phyloP scores from a whole-genome alignment of 2,329 filamentous ascomycete genomes.

The Curvularia sp. region DNA sequence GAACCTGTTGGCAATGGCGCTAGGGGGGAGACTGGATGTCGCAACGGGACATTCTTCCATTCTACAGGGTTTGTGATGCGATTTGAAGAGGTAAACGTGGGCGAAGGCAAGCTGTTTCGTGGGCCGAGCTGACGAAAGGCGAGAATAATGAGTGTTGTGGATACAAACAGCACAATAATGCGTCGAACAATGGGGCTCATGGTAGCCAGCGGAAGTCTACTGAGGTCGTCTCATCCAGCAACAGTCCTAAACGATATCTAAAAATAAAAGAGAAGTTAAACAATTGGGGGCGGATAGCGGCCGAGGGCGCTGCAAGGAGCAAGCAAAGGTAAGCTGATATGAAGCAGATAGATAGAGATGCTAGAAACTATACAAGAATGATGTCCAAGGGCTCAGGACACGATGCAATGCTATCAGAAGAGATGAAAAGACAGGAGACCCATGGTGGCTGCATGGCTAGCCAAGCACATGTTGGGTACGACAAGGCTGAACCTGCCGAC shows the following conservation, averaged over 20 bases:
- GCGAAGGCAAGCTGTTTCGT: slow-evolving; percentile 27
- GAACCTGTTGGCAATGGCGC: slow-evolving; percentile 43
- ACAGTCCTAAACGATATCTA: slow-evolving; percentile 5
- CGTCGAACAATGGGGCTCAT: slow-evolving; percentile 45
- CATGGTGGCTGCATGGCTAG: slow-evolving; percentile 14
- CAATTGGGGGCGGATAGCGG: neutral
- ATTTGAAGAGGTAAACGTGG: slow-evolving; percentile 35
- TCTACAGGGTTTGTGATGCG: slow-evolving; percentile 39
- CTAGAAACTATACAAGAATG: neutral
- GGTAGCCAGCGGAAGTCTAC: slow-evolving; percentile 12
- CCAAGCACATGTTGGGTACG: slow-evolving; percentile 1
- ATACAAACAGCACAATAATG: slow-evolving; percentile 38
- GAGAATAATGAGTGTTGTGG: slow-evolving; percentile 38
- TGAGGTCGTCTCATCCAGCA: slow-evolving; percentile 3
- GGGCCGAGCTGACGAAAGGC: slow-evolving; percentile 41
- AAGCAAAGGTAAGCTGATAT: neutral
- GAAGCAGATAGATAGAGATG: neutral
- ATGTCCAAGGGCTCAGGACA: neutral
- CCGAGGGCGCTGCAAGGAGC: slow-evolving; percentile 4
- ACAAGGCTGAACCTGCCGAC: slow-evolving; percentile 13
- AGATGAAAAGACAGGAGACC: slow-evolving; percentile 7
- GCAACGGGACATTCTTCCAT: slow-evolving; percentile 46
- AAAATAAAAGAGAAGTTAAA: neutral
- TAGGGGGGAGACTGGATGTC: slow-evolving; percentile 43
- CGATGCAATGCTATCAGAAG: slow-evolving; percentile 4